Conservation (phyloP, 2,329 filamentous ascomycete genomes). For the Alternaria consortialis region DNA sequence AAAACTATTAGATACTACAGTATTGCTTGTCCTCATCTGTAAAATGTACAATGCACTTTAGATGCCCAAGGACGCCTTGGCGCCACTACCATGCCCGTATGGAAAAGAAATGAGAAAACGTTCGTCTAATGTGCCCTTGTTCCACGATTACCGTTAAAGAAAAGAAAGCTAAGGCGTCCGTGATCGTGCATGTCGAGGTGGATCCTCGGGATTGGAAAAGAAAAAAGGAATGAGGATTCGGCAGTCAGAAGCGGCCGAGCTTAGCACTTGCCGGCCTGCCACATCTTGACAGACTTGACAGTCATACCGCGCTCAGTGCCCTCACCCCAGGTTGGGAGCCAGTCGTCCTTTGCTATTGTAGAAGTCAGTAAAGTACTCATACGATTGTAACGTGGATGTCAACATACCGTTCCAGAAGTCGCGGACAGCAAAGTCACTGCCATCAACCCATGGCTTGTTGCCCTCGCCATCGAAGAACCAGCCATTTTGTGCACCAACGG, state of each 20-base stretch:
- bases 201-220: neutral
- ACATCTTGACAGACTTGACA: slow-evolving; percentile 70
- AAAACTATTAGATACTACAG: slow-evolving; percentile 9
- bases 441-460: slow-evolving; percentile 77
- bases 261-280: slow-evolving; percentile 50
- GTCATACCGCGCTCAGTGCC: slow-evolving; percentile 66
- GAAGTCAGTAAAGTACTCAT: slow-evolving; percentile 64
- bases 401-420: slow-evolving; percentile 40
- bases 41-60: neutral
- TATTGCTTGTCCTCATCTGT: slow-evolving; percentile 1
- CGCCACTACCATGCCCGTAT: slow-evolving; percentile 12
- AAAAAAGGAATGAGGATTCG: neutral
- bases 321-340: slow-evolving; percentile 75
- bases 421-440: slow-evolving; percentile 29
- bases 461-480: slow-evolving; percentile 73
- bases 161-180: neutral
- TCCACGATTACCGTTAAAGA: neutral
- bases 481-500: slow-evolving; percentile 79
- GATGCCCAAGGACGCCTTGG: slow-evolving; percentile 6
- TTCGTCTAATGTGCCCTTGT: slow-evolving; percentile 11
- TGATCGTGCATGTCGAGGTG: neutral
- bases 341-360: slow-evolving; percentile 66
- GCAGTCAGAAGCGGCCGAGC: neutral
- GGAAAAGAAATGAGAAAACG: slow-evolving; percentile 7
- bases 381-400: neutral